Base-by-base conservation (phyloP, 1,284 basidiomycete genomes). In the Tetrapyrgos nigripes region DNA sequence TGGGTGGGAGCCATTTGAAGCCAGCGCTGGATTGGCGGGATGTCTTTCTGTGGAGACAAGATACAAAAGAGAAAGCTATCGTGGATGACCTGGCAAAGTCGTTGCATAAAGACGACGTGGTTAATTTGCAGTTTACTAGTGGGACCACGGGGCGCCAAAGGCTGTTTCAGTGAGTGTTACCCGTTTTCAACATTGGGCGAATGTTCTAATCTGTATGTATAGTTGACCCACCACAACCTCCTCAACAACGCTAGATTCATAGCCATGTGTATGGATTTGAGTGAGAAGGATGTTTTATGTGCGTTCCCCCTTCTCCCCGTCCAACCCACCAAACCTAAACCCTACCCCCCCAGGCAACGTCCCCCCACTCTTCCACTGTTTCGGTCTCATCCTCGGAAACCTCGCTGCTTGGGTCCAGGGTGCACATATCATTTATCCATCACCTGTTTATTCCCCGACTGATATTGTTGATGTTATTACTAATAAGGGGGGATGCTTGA, bases 71-170 rank as follows among this genome's bases (percentile, higher is more conserved):
- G 66, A 68, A 66, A 27, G 68, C 67, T 35, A 61, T 73, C 10
- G 78, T 86, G 44, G 73, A 74, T 53, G 75, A 81, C 26, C 73
- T 81, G 17, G 66, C 70, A 53, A 65, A 66, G 51, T 74, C 76
- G 5, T 63, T 87, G 57, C 56, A 79, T 13, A 82, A 83, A 44
- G 84, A 91, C 57, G 92, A 94, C 40, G 79, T 93, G 2, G 86
- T 93, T 55, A 94, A 93, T 67, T 66, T 94, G 59, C 92, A 94
- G 68, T 92, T 93, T 65, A 93, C 92, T 57, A 93, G 91, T 64
- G 92, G 92, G 14, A 93, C 91, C 4, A 93, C 92, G 2, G 92
- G 8, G 68, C 77, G 2, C 91, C 91, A 0, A 93, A 93, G 70
- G 91, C 90, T 19, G 91, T 92, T 60, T 91, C 87, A 26, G 90